Base-by-base conservation (phyloP, 2,329 filamentous ascomycete species). In the Aspergillus vadensis region DNA sequence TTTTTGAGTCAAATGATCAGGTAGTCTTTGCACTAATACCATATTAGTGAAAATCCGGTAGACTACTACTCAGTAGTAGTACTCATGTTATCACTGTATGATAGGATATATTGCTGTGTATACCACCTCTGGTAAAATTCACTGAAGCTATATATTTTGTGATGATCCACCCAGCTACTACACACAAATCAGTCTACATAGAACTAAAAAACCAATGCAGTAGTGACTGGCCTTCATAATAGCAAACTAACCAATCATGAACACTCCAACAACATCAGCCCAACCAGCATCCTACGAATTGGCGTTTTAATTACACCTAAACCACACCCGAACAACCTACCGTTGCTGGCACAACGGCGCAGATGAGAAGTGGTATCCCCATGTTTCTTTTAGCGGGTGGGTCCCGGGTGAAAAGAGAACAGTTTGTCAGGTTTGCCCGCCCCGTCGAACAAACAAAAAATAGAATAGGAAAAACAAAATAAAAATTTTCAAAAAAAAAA, bases 371-470 rank as follows among this genome's bases (percentile, higher is more conserved):
- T 19, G 41, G 41, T 7, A 56, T 48, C 63, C 63, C 61, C 63
- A 61, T 63, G 50, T 65, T 50, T 49, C 4, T 30, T 30, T 50
- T 32, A 27, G 47, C 17, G n/a, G 27, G 63, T 63, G 63, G 63
- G 63, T 60, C 63, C 59, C 54, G 38, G 25, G 21, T 9, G 47
- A 27, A 32, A 50, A 50, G 47, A 12, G 12, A 50, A 50, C 25
- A 50, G 47, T 50, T 50, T 50, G 47, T 50, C 47, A 50, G 47
- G 17, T 41, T 48, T 56, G 39, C 48, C 56, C 53, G 48, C 50
- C 49, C 43, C 41, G 38, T 59, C 23, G 36, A 57, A 19, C 53
- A 56, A 30, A 60, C 47, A 55, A 21, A 27, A 27, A 27, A 14
- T 15, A 25, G 23, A 17, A n/a, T 4, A 3, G n/a, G n/a, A 50